Percentiles rank a stretch among this genome's conserved stretches.
These are phyloP conservation scores for Amanita inopinata DNA, from an alignment of 768 basidiomycete genomes.

Conservation along the genomic window DNA sequence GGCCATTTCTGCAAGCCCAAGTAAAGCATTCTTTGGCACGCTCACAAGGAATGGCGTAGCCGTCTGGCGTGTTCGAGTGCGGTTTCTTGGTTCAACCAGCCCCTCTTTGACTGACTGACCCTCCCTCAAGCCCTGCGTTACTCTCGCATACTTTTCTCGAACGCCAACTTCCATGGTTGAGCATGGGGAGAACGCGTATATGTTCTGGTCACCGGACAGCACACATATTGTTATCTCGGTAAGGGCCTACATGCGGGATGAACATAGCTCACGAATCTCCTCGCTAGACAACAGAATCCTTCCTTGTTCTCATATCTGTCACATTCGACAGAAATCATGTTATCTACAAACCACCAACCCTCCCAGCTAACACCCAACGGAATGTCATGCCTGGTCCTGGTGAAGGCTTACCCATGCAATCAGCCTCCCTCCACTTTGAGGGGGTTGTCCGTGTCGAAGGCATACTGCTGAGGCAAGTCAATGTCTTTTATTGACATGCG, in stretches of 20 bases:
- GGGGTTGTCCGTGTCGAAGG: slow-evolving; percentile 79
- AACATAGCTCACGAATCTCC: slow-evolving; percentile 4
- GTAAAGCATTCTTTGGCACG: slow-evolving; percentile 70
- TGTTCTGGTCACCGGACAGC: slow-evolving; percentile 80
- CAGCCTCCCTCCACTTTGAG: slow-evolving; percentile 64
- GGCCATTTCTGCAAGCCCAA: slow-evolving; percentile 51
- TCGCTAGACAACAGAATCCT: slow-evolving; percentile 79
- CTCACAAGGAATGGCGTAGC: slow-evolving; percentile 63
- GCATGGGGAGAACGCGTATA: slow-evolving; percentile 72
- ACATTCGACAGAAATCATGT: slow-evolving; percentile 38
- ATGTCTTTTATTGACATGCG: background rate
- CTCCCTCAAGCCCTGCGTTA: slow-evolving; percentile 50
- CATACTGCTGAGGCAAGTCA: slow-evolving; percentile 51
- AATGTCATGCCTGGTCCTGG: slow-evolving; percentile 74
- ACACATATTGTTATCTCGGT: slow-evolving; percentile 74
- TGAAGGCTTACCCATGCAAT: slow-evolving; percentile 63
- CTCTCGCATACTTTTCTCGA: slow-evolving; percentile 65
- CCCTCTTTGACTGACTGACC: slow-evolving; percentile 8
- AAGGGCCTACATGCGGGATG: slow-evolving; percentile 15
- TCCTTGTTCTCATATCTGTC: slow-evolving; percentile 66
- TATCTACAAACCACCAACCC: slow-evolving; percentile 45
- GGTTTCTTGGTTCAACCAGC: slow-evolving; percentile 17
- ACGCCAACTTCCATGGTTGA: slow-evolving; percentile 68
- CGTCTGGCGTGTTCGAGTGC: slow-evolving; percentile 75
- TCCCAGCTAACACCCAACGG: slow-evolving; percentile 46